phyloP scores from a whole-genome alignment of 768 basidiomycete genomes.

The Pisolithus tinctorius region DNA sequence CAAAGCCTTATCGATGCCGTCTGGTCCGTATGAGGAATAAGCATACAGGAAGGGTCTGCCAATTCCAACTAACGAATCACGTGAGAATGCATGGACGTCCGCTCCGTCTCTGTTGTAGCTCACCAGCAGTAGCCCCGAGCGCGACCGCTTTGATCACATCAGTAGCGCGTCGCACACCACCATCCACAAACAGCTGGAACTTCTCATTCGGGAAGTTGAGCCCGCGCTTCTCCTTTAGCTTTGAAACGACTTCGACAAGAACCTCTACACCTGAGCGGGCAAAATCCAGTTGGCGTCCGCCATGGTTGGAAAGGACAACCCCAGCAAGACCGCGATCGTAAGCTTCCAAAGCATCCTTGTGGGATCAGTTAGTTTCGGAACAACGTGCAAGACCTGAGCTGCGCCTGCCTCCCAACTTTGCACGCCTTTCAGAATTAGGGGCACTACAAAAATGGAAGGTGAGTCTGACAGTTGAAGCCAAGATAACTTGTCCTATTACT shows the following conservation, averaged over 20 bases:
- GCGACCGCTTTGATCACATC: constrained; percentile 88
- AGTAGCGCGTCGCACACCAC: constrained; percentile 88
- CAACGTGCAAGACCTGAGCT: constrained; percentile 1
- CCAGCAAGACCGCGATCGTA: constrained; percentile 71
- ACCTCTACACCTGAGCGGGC: constrained; percentile 86
- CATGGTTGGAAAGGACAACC: constrained; percentile 84
- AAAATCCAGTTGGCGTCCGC: constrained; percentile 72
- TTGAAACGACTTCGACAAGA: constrained; percentile 76
- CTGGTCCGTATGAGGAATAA: constrained; percentile 81
- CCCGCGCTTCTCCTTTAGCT: constrained; percentile 60
- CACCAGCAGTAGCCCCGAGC: constrained; percentile 82
- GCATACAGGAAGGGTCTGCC: constrained; percentile 87
- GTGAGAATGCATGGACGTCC: constrained; percentile 5
- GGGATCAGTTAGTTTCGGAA: neutral
- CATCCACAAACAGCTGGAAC: constrained; percentile 87
- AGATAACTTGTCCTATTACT: constrained; percentile 39
- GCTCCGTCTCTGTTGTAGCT: constrained; percentile 1
- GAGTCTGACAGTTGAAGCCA: constrained; percentile 7
- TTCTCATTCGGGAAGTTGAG: constrained; percentile 68
- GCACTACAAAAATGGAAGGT: constrained; percentile 47
- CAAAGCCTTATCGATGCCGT: constrained; percentile 79
- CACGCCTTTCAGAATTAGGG: constrained; percentile 85
- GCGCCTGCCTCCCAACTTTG: constrained; percentile 67
- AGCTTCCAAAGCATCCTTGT: constrained; percentile 73
- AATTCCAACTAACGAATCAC: constrained; percentile 50